These are phyloP conservation scores for Talaromyces borbonicus DNA, from an alignment of 495 filamentous ascomycete genomes.

Conservation along the genomic window DNA sequence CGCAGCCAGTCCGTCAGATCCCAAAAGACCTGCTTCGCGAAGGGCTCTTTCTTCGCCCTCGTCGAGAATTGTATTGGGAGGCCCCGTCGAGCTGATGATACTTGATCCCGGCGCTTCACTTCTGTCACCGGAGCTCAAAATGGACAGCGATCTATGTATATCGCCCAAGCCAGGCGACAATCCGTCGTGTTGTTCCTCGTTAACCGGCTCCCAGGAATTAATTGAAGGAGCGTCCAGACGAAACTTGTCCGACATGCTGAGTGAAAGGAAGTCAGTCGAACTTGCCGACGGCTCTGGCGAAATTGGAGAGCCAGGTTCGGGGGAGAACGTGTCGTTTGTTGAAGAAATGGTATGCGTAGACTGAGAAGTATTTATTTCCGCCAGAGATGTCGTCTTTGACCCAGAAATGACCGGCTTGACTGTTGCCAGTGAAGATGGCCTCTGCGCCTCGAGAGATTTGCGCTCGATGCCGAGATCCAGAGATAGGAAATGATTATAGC, in stretches of 20 bases:
- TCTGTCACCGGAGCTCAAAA: conserved; percentile 28
- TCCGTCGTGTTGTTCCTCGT: neutral
- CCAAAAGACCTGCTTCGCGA: conserved; percentile 36
- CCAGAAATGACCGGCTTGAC: conserved; percentile 13
- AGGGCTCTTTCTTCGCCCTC: conserved; percentile 41
- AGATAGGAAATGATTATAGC: conserved; percentile 78
- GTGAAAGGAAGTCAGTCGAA: neutral
- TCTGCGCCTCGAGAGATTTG: conserved; percentile 11
- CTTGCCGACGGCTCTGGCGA: neutral
- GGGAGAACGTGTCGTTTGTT: neutral
- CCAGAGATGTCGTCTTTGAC: conserved; percentile 8
- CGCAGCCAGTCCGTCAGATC: conserved; percentile 29
- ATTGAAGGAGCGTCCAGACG: neutral
- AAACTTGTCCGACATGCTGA: neutral
- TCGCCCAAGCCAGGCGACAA: neutral
- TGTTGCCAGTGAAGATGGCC: conserved; percentile 9
- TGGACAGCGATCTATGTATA: conserved; percentile 31
- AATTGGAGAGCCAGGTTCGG: neutral
- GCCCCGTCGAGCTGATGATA: conserved; percentile 29
- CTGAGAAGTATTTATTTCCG: conserved; percentile 1
- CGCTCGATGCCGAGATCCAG: conserved; percentile 76
- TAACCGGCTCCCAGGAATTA: neutral
- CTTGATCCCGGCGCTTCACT: conserved; percentile 30
- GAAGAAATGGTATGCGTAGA: neutral
- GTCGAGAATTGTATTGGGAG: conserved; percentile 27